Conservation (phyloP, 768 basidiomycete genomes). For the Boletus reticulatus region DNA sequence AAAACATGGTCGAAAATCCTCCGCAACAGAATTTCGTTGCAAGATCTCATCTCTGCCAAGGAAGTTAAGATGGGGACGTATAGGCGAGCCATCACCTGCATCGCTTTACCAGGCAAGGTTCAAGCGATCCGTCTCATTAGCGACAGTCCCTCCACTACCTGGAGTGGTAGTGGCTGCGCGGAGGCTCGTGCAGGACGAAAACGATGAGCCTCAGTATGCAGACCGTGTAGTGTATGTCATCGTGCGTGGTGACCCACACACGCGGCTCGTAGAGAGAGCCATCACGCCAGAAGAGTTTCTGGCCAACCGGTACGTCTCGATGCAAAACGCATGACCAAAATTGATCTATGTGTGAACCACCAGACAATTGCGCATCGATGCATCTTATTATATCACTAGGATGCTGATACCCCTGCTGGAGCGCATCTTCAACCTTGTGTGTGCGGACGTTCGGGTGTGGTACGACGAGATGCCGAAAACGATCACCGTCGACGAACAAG, state of each 20-base stretch:
- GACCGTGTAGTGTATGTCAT: conserved; percentile 94
- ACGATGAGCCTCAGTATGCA: conserved; percentile 86
- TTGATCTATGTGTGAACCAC: background rate
- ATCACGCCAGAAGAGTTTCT: conserved; percentile 71
- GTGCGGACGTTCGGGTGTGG: no score
- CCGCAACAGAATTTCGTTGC: conserved; percentile 75
- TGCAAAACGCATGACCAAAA: background rate
- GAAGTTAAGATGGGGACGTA: conserved; percentile 94
- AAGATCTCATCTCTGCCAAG: conserved; percentile 94
- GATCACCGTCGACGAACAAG: no score
- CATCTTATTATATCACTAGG: conserved; percentile 81
- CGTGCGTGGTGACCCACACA: conserved; percentile 55
- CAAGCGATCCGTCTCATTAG: conserved; percentile 37
- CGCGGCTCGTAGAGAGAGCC: conserved; percentile 72
- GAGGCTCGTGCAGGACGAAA: conserved; percentile 68
- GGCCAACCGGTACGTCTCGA: conserved; percentile 50
- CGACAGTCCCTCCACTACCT: conserved; percentile 86
- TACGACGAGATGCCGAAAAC: no score
- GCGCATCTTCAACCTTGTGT: no score
- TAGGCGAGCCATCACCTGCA: conserved; percentile 47
- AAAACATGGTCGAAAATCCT: conserved; percentile 82
- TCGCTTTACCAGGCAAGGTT: no score
- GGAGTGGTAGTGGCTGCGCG: conserved; percentile 87
- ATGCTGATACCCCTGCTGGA: no score
- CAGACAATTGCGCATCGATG: conserved; percentile 78